A percentile compares a stretch with the other conserved stretches of the same genome.
phyloP scores from a whole-genome alignment of 2,329 filamentous ascomycete genomes.

The Neofusicoccum ribis region DNA sequence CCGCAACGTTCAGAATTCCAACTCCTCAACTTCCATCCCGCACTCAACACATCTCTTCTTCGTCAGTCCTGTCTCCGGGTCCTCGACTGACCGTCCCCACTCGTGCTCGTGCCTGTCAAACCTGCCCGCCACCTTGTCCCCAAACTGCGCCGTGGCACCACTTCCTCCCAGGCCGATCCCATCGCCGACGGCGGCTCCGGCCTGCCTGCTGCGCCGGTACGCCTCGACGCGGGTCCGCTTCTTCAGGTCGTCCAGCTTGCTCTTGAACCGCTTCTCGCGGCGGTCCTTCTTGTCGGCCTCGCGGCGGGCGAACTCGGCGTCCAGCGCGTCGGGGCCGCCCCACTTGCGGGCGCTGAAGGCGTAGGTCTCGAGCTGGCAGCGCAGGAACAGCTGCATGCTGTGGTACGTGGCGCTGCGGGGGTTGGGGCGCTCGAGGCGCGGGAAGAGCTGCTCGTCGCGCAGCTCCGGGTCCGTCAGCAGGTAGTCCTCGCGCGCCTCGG shows the following conservation, averaged over 20 bases:
- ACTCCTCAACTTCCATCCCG: constrained; percentile 67
- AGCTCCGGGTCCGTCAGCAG: constrained; percentile 91
- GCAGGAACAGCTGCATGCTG: constrained; percentile 97
- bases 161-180: constrained; percentile 35
- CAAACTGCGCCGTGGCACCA: constrained; percentile 66
- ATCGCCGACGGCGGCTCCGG: constrained; percentile 39
- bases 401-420: constrained; percentile 96
- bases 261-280: constrained; percentile 90
- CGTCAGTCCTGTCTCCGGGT: constrained; percentile 68
- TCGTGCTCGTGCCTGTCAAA: constrained; percentile 82
- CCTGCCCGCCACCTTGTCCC: constrained; percentile 66
- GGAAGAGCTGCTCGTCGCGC: constrained; percentile 81
- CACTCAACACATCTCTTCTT: constrained; percentile 73
- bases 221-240: constrained; percentile 90
- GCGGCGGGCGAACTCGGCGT: constrained; percentile 82
- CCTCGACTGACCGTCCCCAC: constrained; percentile 65
- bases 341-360: constrained; percentile 81
- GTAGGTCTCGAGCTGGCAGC: constrained; percentile 92
- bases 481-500: constrained; percentile 93
- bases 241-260: constrained; percentile 85
- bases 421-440: constrained; percentile 85
- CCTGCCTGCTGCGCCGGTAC: constrained; percentile 60
- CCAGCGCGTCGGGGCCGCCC: constrained; percentile 81
- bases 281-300: constrained; percentile 77
- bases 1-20: constrained; percentile 53